These are phyloP conservation scores for Mycena pura DNA, from an alignment of 768 basidiomycete species.

Conservation along the genomic window DNA sequence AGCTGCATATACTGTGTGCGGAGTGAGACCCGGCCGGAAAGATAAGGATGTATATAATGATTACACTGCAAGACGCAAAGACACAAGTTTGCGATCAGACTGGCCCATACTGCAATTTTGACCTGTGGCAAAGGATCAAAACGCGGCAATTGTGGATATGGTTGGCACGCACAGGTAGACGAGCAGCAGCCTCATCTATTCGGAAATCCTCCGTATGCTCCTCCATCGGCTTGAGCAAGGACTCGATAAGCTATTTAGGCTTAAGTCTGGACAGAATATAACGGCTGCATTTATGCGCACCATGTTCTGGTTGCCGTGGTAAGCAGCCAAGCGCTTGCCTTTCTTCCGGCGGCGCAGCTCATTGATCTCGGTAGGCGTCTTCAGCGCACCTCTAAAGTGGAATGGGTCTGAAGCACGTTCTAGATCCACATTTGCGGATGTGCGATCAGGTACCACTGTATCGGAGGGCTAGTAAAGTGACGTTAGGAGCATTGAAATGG, in stretches of 20 bases:
- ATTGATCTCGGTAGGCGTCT: conserved; percentile 68
- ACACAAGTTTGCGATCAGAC: conserved; percentile 76
- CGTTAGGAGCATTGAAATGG: conserved; percentile 18
- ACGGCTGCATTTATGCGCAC: conserved; percentile 43
- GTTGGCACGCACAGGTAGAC: conserved; percentile 62
- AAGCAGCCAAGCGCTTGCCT: conserved; percentile 69
- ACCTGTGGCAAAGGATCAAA: conserved; percentile 53
- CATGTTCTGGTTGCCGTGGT: conserved; percentile 76
- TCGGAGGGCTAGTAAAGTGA: conserved; percentile 51
- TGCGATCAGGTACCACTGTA: conserved; percentile 56
- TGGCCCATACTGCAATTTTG: conserved; percentile 87
- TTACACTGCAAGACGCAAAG: conserved; percentile 77
- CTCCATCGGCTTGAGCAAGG: conserved; percentile 91
- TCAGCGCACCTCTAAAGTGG: conserved; percentile 64
- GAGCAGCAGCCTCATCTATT: conserved; percentile 67
- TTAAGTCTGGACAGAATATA: not conserved
- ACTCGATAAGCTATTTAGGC: conserved; percentile 73
- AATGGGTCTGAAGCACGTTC: conserved; percentile 65
- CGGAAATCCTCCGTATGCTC: conserved; percentile 86
- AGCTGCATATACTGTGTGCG: conserved; percentile 83
- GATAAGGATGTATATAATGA: conserved; percentile 17
- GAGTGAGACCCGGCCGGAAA: conserved; percentile 3
- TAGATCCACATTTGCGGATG: conserved; percentile 42
- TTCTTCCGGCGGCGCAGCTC: conserved; percentile 63
- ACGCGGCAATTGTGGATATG: not conserved